Evolutionary conservation across 805 yeast species (phyloP).

Genomic region (Starmerella roubikii): DNA sequence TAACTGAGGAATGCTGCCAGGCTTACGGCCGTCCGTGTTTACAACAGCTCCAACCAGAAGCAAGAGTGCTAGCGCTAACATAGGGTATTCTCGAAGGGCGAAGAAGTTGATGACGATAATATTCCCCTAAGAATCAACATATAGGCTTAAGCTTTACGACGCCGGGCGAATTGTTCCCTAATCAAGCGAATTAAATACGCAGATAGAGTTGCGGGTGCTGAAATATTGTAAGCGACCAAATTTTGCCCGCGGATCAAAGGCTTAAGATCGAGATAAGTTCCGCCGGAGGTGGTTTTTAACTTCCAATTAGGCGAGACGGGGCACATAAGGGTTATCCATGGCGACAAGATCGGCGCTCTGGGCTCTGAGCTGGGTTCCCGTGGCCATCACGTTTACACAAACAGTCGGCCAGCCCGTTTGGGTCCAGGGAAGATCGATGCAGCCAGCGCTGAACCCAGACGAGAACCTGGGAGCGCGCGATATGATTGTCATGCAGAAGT

Average conservation of each 20-base stretch:
- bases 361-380: conserved; percentile 67
- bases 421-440: conserved; percentile 74
- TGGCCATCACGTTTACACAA: conserved; percentile 50
- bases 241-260: not conserved
- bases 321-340: too few species aligned
- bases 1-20: conserved; percentile 10
- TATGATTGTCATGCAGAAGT: conserved; percentile 54
- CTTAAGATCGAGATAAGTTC: not conserved
- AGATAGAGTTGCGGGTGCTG: too few species aligned
- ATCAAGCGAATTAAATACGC: too few species aligned
- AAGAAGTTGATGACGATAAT: too few species aligned
- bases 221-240: not conserved
- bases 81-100: too few species aligned
- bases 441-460: conserved; percentile 74
- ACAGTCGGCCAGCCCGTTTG: conserved; percentile 60
- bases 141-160: too few species aligned
- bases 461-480: conserved; percentile 28
- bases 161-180: too few species aligned
- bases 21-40: conserved; percentile 7
- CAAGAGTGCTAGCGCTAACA: too few species aligned
- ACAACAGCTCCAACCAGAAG: not conserved
- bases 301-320: too few species aligned
- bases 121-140: too few species aligned
- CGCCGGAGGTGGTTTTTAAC: not conserved
- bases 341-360: conserved; percentile 21